These are phyloP conservation scores for Coemansia sp. DNA, from an alignment of 192 early-diverging fungal genomes.

Conservation along the genomic window DNA sequence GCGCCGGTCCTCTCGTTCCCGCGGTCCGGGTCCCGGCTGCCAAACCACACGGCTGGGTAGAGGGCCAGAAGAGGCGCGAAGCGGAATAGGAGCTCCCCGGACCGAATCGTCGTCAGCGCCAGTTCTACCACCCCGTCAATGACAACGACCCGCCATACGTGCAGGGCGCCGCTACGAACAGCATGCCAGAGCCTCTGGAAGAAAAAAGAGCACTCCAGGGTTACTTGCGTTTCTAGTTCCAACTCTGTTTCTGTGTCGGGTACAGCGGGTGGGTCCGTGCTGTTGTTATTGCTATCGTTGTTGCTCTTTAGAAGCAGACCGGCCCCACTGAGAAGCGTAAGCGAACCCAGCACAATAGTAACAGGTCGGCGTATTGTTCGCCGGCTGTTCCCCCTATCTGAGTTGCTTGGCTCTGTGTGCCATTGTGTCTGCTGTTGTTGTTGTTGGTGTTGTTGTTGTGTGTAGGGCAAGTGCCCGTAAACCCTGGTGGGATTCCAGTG, in stretches of 20 bases:
- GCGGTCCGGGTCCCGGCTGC: constrained; percentile 45
- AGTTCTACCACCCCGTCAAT: constrained; percentile 28
- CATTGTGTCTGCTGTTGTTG: too few species aligned
- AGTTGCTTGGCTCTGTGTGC: not conserved
- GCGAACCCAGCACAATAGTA: not conserved
- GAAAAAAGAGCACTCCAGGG: too few species aligned
- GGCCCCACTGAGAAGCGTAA: not conserved
- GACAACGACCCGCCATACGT: constrained; percentile 10
- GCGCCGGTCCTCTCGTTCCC: constrained; percentile 59
- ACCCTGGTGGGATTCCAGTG: too few species aligned
- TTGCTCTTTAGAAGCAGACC: not conserved
- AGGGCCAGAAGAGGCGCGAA: constrained; percentile 72
- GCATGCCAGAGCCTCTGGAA: not conserved
- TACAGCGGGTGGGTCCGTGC: not conserved
- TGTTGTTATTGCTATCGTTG: not conserved
- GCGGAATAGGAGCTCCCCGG: constrained; percentile 61
- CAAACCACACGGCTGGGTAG: constrained; percentile 63
- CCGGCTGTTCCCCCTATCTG: not conserved
- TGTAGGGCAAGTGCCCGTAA: too few species aligned
- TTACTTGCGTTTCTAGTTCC: not conserved
- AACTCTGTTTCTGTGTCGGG: not conserved
- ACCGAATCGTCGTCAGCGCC: constrained; percentile 51
- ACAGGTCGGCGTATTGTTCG: not conserved
- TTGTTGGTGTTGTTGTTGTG: too few species aligned
- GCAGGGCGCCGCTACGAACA: not conserved